Evolutionary conservation across 2,329 filamentous ascomycete species (phyloP), one percentile per base, ranked within the genome.

Genomic region (Gnomoniopsis smithogilvyi): DNA sequence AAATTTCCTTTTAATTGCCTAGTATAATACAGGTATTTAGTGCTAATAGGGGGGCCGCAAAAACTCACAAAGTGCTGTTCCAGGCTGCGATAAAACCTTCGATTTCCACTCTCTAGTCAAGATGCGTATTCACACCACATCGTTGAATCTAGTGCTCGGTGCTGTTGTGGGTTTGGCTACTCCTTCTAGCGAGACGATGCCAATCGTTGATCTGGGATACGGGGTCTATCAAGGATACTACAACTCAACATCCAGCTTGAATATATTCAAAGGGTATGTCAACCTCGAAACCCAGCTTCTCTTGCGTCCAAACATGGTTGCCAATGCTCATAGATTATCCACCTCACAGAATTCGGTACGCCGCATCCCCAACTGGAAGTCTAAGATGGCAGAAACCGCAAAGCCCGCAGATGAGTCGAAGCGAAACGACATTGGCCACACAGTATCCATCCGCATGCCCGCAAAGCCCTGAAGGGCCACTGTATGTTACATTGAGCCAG

Each of bases 211-310:
- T 46, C 8, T 57, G 12, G 54, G 38, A n/a, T 57, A 57, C n/a
- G 54, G 50, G 19, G 41, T 52, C 6, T 58, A 58, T 12, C 10
- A 46, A 17, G 55, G 55, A 15, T 58, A 58, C n/a, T 48, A 52
- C n/a, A 58, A 58, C 30, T 26, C 47, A 15, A 52, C 38, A 14
- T 24, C 55, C 2, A 14, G 47, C 12, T 17, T 53, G 21, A 58
- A 58, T 6, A 30, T 58, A 19, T 58, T 52, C 21, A 58, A 58
- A 34, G 55, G 55, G 55, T 51, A 36, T 19, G 21, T 41, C 4
- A 26, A 2, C 15, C 12, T 14, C 2, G 8, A 10, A n/a, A n/a
- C n/a, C n/a, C 1, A 6, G 6, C 21, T n/a, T 43, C 0, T 33
- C 21, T 24, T 17, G n/a, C n/a, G n/a, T n/a, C n/a, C 3, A 2